Evolutionary conservation across 2,329 filamentous ascomycete genomes (phyloP).

Genomic region (Aspergillus piperis): DNA sequence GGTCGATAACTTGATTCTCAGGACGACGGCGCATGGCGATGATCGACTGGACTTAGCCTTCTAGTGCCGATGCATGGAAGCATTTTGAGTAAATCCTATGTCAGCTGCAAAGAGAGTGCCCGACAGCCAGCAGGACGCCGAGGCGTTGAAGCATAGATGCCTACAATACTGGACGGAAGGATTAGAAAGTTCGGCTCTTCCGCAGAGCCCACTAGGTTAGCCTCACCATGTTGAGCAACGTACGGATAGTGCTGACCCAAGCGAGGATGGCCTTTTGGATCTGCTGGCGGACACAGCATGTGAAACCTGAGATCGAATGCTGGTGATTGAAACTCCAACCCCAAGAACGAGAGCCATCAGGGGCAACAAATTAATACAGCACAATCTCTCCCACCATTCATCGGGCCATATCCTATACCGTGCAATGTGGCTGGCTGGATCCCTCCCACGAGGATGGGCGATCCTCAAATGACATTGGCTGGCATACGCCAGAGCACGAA

Average conservation of each 20-base stretch:
- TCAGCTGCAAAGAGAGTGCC: neutral
- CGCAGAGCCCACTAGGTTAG: neutral
- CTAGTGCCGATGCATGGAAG: conserved; percentile 2
- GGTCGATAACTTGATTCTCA: neutral
- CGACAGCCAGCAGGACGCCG: neutral
- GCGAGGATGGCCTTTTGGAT: neutral
- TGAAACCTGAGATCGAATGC: neutral
- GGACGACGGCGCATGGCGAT: neutral
- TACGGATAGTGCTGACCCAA: neutral
- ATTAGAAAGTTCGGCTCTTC: neutral
- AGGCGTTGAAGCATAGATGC: neutral
- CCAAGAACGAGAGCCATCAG: neutral
- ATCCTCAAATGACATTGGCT: neutral
- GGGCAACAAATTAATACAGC: neutral
- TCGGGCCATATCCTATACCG: neutral
- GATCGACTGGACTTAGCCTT: neutral
- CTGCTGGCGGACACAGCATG: neutral
- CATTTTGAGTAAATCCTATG: neutral
- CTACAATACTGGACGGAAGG: neutral
- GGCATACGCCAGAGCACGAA: neutral
- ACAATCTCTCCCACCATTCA: neutral
- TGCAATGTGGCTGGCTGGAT: neutral
- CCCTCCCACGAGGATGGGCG: neutral
- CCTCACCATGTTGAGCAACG: neutral
- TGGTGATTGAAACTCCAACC: neutral